Percentiles rank a stretch among this genome's conserved stretches.
Evolutionary conservation across 2,329 filamentous ascomycete genomes (phyloP).

Genomic region (Atkinsonella hypoxylon): DNA sequence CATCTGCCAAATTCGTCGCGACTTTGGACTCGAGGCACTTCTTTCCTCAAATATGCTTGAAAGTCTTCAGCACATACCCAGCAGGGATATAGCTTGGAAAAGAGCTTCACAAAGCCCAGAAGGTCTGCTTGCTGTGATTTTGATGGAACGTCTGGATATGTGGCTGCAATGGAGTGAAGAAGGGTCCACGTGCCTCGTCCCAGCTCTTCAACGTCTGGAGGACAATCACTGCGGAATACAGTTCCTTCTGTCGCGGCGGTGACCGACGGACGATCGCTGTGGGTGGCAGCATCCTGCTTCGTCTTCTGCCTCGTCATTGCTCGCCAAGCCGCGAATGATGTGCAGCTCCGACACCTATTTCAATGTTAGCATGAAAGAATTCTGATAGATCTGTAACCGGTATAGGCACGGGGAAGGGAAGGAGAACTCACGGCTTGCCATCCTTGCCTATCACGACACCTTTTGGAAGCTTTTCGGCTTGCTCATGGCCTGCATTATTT

Average conservation of each 20-base stretch:
- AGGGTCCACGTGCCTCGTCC: conserved; percentile 89
- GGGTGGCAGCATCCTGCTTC: conserved; percentile 7
- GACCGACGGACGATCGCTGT: conserved; percentile 9
- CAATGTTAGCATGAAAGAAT: not conserved
- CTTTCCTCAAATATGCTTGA: conserved; percentile 62
- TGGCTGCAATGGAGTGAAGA: conserved; percentile 80
- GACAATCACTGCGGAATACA: conserved; percentile 54
- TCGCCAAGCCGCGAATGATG: conserved; percentile 19
- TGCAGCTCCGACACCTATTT: conserved; percentile 22
- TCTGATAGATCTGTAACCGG: too few relatives aligned
- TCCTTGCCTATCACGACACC: conserved; percentile 67
- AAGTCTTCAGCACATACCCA: conserved; percentile 95
- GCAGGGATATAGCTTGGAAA: conserved; percentile 85
- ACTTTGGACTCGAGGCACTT: conserved; percentile 48
- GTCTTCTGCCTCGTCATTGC: conserved; percentile 17
- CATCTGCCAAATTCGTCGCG: conserved; percentile 65
- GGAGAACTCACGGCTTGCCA: conserved; percentile 62
- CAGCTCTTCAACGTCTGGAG: conserved; percentile 77
- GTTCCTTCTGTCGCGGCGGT: conserved; percentile 23
- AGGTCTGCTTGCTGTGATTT: conserved; percentile 63
- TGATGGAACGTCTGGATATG: conserved; percentile 64
- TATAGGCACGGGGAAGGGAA: too few relatives aligned
- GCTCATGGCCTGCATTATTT: conserved; percentile 14
- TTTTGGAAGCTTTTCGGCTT: conserved; percentile 49
- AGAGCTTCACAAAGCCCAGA: conserved; percentile 63